Evolutionary conservation across 75 land plant genomes (phyloP), one percentile per base, ranked within the genome.

Genomic region (Cunninghamia lanceolata): DNA sequence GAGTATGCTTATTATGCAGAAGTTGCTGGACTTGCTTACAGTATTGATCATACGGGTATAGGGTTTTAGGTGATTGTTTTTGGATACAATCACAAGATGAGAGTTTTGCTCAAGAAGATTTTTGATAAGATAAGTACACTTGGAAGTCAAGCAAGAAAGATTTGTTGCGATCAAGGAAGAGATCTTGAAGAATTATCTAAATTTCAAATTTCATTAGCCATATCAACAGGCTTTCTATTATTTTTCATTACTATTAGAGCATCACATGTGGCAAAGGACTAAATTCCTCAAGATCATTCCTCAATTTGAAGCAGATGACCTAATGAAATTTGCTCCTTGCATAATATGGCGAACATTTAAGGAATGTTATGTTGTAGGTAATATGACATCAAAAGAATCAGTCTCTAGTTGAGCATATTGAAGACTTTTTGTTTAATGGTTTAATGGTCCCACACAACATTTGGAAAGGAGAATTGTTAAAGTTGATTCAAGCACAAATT

Each of bases 341-440:
- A 82, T 98, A 86, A 89, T 94, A n/a, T 93, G 95, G 32, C 92
- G 91, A 73, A 85, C 94, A 54, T 93, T 89, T 83, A 77, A 94
- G 82, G 99, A 98, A 77, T 96, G 95, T 90, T 98, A 92, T 87
- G 87, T 92, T 84, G 94, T 95, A 92, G 99, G 99, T 81, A 98
- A 98, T 84, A 86, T 98, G 82, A 93, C 93, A 50, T 70, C 90
- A 50, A 89, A 77, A 40, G 99, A 98, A 91, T 96, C 99, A 32
- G 95, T 92, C 90, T 28, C 70, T 96, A 85, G 91, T 89, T 84
- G 81, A 92, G 73, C 86, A 92, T 85, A 89, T 94, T 89, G 99
- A 98, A 90, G 92, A 88, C 83, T 75, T 87, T 34, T 87, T 98
- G 25, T 91, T 92, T 68, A 88, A 87, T 39, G 90, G 92, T 56